Evolutionary conservation across 768 basidiomycete genomes (phyloP).

Genomic region (Suillus spraguei): DNA sequence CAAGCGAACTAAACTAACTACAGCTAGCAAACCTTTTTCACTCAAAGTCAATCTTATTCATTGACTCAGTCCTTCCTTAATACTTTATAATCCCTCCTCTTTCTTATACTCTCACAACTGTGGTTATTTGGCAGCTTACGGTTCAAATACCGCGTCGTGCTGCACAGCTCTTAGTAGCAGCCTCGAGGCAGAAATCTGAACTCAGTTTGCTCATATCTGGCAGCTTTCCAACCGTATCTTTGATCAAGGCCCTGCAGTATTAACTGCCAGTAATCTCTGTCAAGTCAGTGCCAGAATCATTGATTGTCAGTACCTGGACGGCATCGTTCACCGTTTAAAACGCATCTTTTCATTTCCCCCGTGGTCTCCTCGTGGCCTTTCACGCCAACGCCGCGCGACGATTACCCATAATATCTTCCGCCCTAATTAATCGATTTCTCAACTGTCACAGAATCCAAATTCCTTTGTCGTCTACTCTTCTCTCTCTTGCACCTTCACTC

Average conservation of each 20-base stretch:
- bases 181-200: conserved; percentile 31
- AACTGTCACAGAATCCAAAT: conserved; percentile 13
- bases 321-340: conserved; percentile 9
- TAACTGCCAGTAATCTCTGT: neutral
- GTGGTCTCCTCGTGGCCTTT: conserved; percentile 31
- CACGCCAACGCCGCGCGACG: conserved; percentile 37
- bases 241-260: neutral
- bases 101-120: conserved; percentile 3
- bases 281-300: neutral
- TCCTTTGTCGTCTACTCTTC: conserved; percentile 29
- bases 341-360: conserved; percentile 5
- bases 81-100: conserved; percentile 9
- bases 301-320: conserved; percentile 5
- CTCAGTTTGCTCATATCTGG: conserved; percentile 7
- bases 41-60: conserved; percentile 16
- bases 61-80: conserved; percentile 18
- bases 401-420: conserved; percentile 32
- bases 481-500: conserved; percentile 17
- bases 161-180: conserved; percentile 20
- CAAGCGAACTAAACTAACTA: neutral
- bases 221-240: neutral
- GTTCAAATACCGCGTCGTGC: conserved; percentile 3
- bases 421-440: conserved; percentile 33
- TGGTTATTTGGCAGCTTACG: neutral
- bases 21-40: conserved; percentile 22